Percentiles rank a stretch among this genome's conserved stretches.
Conservation (phyloP, 140 eudicot species). For the Cichorium intybus region DNA sequence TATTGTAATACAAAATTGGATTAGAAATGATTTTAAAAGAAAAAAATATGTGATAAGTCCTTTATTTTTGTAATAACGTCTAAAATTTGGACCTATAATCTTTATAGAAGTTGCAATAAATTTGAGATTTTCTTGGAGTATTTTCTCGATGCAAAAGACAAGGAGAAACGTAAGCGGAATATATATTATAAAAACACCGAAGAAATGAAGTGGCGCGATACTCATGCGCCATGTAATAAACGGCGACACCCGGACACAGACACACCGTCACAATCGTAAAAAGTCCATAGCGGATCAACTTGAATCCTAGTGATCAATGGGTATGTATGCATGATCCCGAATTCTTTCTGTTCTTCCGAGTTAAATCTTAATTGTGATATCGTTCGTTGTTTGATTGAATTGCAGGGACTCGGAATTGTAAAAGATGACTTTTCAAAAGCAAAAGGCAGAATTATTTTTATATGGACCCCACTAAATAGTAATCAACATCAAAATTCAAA, state of each 20-base stretch:
- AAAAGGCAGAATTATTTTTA: too few relatives aligned
- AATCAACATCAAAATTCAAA: too few relatives aligned
- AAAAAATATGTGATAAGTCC: too few relatives aligned
- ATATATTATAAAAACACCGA: neutral
- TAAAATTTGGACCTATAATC: too few relatives aligned
- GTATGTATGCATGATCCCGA: neutral
- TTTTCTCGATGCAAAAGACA: too few relatives aligned
- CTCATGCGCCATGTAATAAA: slow-evolving; percentile 6
- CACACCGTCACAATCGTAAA: neutral
- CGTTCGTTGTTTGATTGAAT: neutral
- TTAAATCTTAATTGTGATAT: neutral
- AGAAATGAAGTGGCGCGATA: slow-evolving; percentile 23
- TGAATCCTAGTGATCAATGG: neutral
- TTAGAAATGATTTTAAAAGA: too few relatives aligned
- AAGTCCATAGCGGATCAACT: neutral
- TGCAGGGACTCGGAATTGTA: slow-evolving; percentile 2
- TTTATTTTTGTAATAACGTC: too few relatives aligned
- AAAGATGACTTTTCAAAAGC: too few relatives aligned
- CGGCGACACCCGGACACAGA: slow-evolving; percentile 7
- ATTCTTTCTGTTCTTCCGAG: neutral
- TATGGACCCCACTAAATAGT: too few relatives aligned
- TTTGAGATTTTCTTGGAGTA: neutral
- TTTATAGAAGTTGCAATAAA: too few relatives aligned
- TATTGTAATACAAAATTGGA: too few relatives aligned
- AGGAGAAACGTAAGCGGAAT: neutral